Percentiles rank a stretch among this genome's conserved stretches.
Conservation (phyloP, 73 alveolate species). For the Symbiodinium natans region DNA sequence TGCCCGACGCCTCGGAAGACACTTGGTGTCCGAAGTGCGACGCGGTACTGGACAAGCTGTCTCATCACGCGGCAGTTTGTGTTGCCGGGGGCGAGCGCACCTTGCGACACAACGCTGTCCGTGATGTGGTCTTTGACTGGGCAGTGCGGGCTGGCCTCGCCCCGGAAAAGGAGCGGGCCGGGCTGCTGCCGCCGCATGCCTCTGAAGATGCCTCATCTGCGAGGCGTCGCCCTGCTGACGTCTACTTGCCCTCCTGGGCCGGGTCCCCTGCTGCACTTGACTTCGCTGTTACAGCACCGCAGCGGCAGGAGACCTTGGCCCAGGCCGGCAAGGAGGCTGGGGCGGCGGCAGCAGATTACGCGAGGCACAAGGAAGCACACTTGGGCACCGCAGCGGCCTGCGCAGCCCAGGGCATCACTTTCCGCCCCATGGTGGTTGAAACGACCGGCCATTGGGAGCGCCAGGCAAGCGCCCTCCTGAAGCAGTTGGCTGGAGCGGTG, state of each 20-base stretch:
- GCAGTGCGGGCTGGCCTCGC: slow-evolving; percentile 21
- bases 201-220: neutral
- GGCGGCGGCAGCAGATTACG: neutral
- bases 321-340: neutral
- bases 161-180: neutral
- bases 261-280: slow-evolving; percentile 22
- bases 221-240: slow-evolving; percentile 41
- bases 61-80: slow-evolving; percentile 21
- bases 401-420: neutral
- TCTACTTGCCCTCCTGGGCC: neutral
- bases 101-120: slow-evolving; percentile 24
- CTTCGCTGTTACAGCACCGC: slow-evolving; percentile 39
- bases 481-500: neutral
- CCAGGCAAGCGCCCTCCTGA: neutral
- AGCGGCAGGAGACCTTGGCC: slow-evolving; percentile 4
- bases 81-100: slow-evolving; percentile 42
- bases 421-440: slow-evolving; percentile 12
- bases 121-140: neutral
- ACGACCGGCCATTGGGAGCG: slow-evolving; percentile 15
- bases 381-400: slow-evolving; percentile 1
- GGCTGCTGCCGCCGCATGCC: slow-evolving; percentile 3
- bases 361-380: neutral
- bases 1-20: slow-evolving; percentile 5
- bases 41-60: neutral
- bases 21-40: slow-evolving; percentile 20